Base-by-base conservation (phyloP, 805 yeast genomes). In the Lachancea nothofagi region DNA sequence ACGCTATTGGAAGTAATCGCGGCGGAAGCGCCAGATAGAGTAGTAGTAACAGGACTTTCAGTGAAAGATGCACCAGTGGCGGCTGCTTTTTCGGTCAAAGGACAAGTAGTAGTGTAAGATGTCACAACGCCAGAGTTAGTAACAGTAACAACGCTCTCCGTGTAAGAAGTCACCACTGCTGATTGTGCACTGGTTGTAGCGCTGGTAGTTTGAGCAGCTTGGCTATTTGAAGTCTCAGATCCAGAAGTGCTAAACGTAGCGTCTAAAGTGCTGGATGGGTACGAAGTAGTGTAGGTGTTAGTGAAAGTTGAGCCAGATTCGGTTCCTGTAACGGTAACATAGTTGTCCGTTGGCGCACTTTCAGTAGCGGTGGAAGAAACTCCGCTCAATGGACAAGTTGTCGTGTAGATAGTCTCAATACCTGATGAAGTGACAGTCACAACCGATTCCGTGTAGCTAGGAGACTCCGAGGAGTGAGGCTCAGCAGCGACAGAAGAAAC, bases 21-120 rank as follows among this genome's bases (percentile, higher is more conserved):
- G n/a, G n/a, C n/a, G n/a, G n/a, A n/a, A n/a, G n/a, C n/a, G n/a
- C 34, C 36, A 21, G 34, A 25, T 17, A 23, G 32, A 12, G 37
- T 35, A 10, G 24, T 22, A 15, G 30, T 26, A 13, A 26, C 35
- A 33, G 38, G 19, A 23, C 18, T 12, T 15, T 25, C 25, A 14
- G 18, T 12, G 17, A 8, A 10, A 25, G 32, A 19, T 18, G 32
- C 17, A 13, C 28, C 18, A 18, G 36, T 33, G 18, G 38, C 27
- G 25, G 13, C 4, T 24, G 14, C 33, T n/a, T 7, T 26, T 22
- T 19, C 37, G 14, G 33, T 41, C 14, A 29, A 18, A 12, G 44
- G 41, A 27, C 37, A 36, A 17, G 41, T 41, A 9, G 44, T 41
- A 10, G 44, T 41, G 41, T 30, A 41, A 26, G 22, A 12, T 5